Evolutionary conservation across 2,329 filamentous ascomycete genomes (phyloP), one percentile per base, ranked within the genome.

Genomic region (Trichoderma sp.): DNA sequence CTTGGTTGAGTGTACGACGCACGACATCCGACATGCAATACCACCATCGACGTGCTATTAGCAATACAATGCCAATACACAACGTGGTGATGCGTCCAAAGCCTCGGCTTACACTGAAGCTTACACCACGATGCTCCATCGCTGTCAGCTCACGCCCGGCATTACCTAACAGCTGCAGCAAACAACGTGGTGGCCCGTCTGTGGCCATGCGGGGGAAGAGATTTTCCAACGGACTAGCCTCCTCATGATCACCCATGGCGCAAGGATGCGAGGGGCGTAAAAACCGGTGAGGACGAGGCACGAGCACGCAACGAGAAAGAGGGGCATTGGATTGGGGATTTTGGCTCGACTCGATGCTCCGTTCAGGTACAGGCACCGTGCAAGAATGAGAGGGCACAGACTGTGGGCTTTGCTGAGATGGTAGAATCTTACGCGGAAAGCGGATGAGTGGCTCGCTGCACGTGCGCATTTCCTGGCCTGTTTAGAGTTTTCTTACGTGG

Each of bases 291-390:
- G 54, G 28, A 18, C 60, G 49, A 64, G n/a, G 51, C 32, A n/a
- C 46, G 39, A 30, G 32, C 28, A 30, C 14, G 26, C 18, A 30
- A 58, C 8, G 18, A 49, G 59, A 30, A 49, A 11, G 59, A 59
- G 63, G 63, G 63, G 63, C 54, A 51, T n/a, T 43, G 32, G 32
- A 55, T 13, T 46, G 30, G 43, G n/a, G 14, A n/a, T 46, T 37
- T 49, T 66, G 3, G 21, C n/a, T 26, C 13, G 16, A 2, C 37
- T 56, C 16, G 26, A n/a, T 51, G 16, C 54, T 66, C 30, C n/a
- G 18, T 26, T 65, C 63, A 66, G 63, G 63, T 66, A 66, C 63
- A 49, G 63, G 24, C 52, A 66, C 63, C 54, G 63, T 66, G 63
- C 63, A 1, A n/a, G 26, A 24, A 39, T 28, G 14, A 28, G 39